A percentile compares a stretch with the other conserved stretches of the same genome.
These are phyloP conservation scores for Amniculicola lignicola DNA, from an alignment of 495 filamentous ascomycete species.

Conservation along the genomic window DNA sequence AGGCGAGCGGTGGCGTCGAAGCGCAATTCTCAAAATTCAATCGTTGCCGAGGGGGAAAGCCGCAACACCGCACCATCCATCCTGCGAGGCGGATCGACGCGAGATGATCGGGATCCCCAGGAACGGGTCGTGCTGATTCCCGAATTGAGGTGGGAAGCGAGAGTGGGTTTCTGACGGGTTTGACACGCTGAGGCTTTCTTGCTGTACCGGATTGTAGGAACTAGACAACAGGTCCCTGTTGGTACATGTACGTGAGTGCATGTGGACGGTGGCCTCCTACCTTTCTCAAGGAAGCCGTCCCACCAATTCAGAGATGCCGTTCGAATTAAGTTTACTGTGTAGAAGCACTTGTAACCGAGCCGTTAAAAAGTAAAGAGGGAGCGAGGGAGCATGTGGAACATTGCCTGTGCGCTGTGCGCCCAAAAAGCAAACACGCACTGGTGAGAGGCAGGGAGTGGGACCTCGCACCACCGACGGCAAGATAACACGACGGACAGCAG, in stretches of 20 bases:
- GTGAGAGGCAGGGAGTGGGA: background rate
- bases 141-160: background rate
- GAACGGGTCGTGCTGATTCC: constrained; percentile 10
- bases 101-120: background rate
- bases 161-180: background rate
- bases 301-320: background rate
- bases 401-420: too few species aligned
- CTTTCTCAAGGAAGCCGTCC: background rate
- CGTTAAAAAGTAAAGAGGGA: constrained; percentile 1
- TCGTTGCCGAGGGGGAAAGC: background rate
- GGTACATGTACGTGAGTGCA: background rate
- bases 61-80: background rate
- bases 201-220: background rate
- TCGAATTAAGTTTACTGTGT: background rate
- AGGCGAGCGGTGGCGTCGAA: background rate
- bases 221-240: background rate
- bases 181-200: background rate
- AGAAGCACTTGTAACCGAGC: background rate
- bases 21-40: background rate
- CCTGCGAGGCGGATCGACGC: background rate
- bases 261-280: background rate
- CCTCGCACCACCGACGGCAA: background rate
- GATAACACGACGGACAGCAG: background rate
- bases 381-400: background rate
- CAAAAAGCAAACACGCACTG: background rate